Evolutionary conservation across 129 eudicot species (phyloP), one percentile per base, ranked within the genome.

Genomic region (Logfia minima): DNA sequence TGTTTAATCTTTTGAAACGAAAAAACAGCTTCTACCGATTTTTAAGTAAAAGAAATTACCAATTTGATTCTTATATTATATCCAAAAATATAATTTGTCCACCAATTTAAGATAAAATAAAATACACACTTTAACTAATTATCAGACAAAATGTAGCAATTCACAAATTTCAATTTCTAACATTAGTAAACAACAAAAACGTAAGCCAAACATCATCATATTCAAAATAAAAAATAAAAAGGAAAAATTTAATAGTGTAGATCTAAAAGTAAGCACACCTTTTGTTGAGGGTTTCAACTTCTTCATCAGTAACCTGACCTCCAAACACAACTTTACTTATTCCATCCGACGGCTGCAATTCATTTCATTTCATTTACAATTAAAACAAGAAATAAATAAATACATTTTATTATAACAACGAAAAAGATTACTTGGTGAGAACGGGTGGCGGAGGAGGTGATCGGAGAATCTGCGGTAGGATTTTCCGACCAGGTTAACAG

Each of bases 301-400:
- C 98, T 80, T 93, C 98, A 68, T 93, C 98, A 0, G 97, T 93
- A 45, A 93, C 93, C 83, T 91, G 98, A 34, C 98, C 98, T 59
- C 98, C 98, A 83, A 93, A 93, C 82, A 93, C 97, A 19, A 87
- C 97, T 76, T 93, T 93, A 56, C 96, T 86, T 76, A 93, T 91
- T 73, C 98, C 97, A 87, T 94, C 98, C 39, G 98, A 91, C 60
- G 98, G 97, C 98, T 94, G 90, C 66, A 66, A 35, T 75, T 52
- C 80, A 28, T 6, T 48, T 13, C 51, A 8, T 69, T 34, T 21
- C 13, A 9, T 8, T 51, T 43, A 16, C 10, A 14, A 48, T 48
- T 48, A 48, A 48, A 56, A 21, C 18, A 69, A 59, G n/a, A 13
- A 3, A 48, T 3, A 74, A 14, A 69, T 65, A 71, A 32, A 32